phyloP scores from a whole-genome alignment of 257 asterid species.

The Salvia hispanica region DNA sequence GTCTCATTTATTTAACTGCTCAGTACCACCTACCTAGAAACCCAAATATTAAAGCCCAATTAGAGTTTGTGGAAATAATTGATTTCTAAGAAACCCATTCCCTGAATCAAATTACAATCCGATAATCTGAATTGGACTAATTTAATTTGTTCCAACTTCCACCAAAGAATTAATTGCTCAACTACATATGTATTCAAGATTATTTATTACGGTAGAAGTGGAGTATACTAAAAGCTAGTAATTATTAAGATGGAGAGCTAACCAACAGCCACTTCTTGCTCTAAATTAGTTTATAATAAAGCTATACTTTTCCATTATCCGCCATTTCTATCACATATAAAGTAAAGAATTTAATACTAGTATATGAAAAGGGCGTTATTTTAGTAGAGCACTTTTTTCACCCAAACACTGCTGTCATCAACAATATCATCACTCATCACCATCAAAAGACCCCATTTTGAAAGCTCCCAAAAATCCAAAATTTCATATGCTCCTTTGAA shows the following conservation, averaged over 20 bases:
- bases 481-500: conserved; percentile 4
- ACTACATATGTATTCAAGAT: not conserved
- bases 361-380: not conserved
- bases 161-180: not conserved
- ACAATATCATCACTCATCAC: conserved; percentile 9
- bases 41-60: too few relatives aligned
- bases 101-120: too few relatives aligned
- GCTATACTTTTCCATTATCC: not conserved
- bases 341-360: conserved; percentile 10
- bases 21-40: too few relatives aligned
- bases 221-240: conserved; percentile 27
- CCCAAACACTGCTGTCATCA: conserved; percentile 24
- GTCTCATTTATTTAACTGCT: too few relatives aligned
- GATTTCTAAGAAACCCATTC: too few relatives aligned
- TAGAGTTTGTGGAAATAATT: too few relatives aligned
- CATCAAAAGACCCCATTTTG: conserved; percentile 24
- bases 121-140: too few relatives aligned
- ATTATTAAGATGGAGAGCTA: not conserved
- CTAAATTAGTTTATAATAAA: not conserved
- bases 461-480: conserved; percentile 19
- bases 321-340: conserved; percentile 14
- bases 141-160: not conserved
- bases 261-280: not conserved
- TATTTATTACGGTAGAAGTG: not conserved
- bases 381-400: conserved; percentile 27